Evolutionary conservation across 75 land plant species (phyloP).

Genomic region (Azolla pinnata): DNA sequence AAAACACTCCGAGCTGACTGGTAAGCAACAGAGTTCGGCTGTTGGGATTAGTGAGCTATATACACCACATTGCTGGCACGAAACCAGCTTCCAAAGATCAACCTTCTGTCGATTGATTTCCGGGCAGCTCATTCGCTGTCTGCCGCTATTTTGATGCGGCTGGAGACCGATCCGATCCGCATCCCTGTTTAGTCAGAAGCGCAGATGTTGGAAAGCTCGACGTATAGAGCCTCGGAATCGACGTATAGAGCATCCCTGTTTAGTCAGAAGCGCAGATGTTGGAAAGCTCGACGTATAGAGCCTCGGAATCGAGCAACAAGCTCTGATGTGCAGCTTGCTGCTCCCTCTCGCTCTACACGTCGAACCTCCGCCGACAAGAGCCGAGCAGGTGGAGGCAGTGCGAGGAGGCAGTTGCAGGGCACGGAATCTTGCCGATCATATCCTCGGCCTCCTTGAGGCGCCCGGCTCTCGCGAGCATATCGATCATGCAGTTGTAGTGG

Average conservation of each 20-base stretch:
- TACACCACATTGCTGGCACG: too few species aligned
- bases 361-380: not conserved
- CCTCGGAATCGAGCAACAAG: slow-evolving; percentile 1
- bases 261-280: not conserved
- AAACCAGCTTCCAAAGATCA: too few species aligned
- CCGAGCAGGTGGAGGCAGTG: slow-evolving; percentile 3
- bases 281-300: slow-evolving; percentile 1
- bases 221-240: too few species aligned
- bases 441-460: not conserved
- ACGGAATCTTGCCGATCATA: slow-evolving; percentile 3
- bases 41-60: too few species aligned
- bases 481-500: slow-evolving; percentile 6
- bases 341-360: slow-evolving; percentile 6
- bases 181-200: not conserved
- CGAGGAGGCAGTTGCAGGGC: slow-evolving; percentile 1
- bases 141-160: too few species aligned
- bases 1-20: too few species aligned
- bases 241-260: not conserved
- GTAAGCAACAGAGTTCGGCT: too few species aligned
- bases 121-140: too few species aligned
- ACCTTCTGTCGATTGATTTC: too few species aligned
- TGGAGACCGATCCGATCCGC: too few species aligned
- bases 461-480: not conserved
- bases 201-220: slow-evolving; percentile 5
- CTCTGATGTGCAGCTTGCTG: slow-evolving; percentile 3